Base-by-base conservation (phyloP, 2,329 filamentous ascomycete genomes). In the Fragosphaeria purpurea region DNA sequence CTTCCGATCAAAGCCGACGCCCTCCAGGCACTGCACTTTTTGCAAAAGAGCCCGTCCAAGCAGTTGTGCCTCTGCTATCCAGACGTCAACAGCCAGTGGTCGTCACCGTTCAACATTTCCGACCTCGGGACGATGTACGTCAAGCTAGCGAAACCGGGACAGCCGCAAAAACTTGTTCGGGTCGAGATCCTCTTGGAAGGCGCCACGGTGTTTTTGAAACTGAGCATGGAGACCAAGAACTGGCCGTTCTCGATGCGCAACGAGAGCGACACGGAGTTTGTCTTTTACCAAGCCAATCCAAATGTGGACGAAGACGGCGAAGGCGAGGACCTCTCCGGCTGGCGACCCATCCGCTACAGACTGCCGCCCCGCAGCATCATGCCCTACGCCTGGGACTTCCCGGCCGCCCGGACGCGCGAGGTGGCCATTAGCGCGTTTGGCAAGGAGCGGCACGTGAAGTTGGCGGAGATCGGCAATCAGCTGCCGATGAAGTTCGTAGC, bases 161-260 rank as follows among this genome's bases (percentile, higher is more conserved):
- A 96, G 66, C 81, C 90, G 40, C 94, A 98, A 64, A 85, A 83
- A 56, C 77, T 98, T 8, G 80, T 97, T 45, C 82, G 91, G 47
- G 78, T 94, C 10, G 93, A 98, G 63, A 80, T 96, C 42, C 73
- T 98, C 44, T 84, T 96, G 77, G 94, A 98, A 65, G 82, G 87
- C 55, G 88, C 91, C 0, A 97, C 91, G 1, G 85, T 98, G 41
- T 98, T 97, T 73, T 67, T 97, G 37, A 88, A 95, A 61, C 77
- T 98, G 52, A 93, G 83, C 61, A 74, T 91, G 58, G 93, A 98
- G 69, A 89, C 80, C 6, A 94, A 93, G 66, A 88, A 95, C 63
- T 98, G 93, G 93, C 93, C 93, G 0, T 98, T 93, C 69, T 96
- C 90, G 0, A 96, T 98, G 83, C 85, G 93, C 57, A 98, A 98